Base-by-base conservation (phyloP, 305 asterid species). In the Plantago rigida region DNA sequence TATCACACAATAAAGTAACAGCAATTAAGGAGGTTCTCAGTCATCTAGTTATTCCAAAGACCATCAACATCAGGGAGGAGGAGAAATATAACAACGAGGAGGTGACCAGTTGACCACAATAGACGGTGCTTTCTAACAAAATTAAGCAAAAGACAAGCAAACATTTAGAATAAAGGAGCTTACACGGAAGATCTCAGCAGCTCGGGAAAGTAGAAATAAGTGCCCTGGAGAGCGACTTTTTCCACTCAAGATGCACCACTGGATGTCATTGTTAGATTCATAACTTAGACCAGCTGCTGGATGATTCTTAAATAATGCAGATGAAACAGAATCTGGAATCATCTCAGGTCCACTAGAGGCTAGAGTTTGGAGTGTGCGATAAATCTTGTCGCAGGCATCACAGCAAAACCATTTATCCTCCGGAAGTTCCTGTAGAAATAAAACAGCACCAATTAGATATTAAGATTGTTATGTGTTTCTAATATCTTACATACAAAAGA, bases 371-470 rank as follows among this genome's bases (percentile, higher is more conserved):
- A 93, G 92, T 12, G 77, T 70, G 69, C 46, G 69, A 73, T 81
- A 79, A 65, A 89, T 82, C 72, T 71, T 89, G 74, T 77, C 46
- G 81, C 97, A 93, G 66, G 81, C 88, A 69, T 75, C 71, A 74
- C 94, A 75, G 81, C 99, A 93, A 68, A 93, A 89, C 99, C 99
- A 93, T 78, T 89, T 92, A 78, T 89, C 99, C 58, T 76, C 77
- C 0, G 97, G 99, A 49, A 92, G 95, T 73, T 89, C 97, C 99
- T 92, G 84, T 51, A 55, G 63, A 63, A 78, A 73, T 56, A 51
- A 45, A 56, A 59, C 54, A 41, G 62, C 61, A 62, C 71, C 67
- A 45, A 54, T 50, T 73, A 50, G 63, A 53, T 9, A 47, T 58
- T 47, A 48, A 63, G 14, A 63, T 15, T 17, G 64, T 19, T 50